Conservation (phyloP, 2,329 filamentous ascomycete species). For the Phoma sp. region DNA sequence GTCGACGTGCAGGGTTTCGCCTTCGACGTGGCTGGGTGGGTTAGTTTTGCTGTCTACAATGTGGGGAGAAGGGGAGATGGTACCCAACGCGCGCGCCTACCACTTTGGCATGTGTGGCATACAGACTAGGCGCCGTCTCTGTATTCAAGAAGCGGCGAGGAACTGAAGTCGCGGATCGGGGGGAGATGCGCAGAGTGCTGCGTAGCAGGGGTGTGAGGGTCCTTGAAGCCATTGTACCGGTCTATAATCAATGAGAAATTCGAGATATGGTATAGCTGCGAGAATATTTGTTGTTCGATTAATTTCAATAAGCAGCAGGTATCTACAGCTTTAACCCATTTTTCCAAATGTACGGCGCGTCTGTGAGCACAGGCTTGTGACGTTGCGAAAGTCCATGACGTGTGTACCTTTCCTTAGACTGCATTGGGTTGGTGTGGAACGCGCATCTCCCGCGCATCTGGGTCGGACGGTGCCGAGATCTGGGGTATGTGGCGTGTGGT, state of each 20-base stretch:
- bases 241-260: not conserved
- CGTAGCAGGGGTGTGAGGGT: constrained; percentile 23
- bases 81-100: constrained; percentile 49
- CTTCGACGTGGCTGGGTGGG: constrained; percentile 36
- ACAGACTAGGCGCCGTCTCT: constrained; percentile 49
- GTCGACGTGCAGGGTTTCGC: constrained; percentile 47
- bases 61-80: not conserved
- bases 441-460: constrained; percentile 10
- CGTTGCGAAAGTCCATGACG: constrained; percentile 15
- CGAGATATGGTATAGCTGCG: not conserved
- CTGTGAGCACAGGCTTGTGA: constrained; percentile 4
- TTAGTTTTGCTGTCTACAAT: not conserved
- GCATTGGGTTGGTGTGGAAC: constrained; percentile 8
- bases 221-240: constrained; percentile 22
- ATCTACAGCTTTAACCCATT: constrained; percentile 1
- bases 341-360: not conserved
- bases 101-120: constrained; percentile 49
- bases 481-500: not conserved
- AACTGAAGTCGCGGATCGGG: not conserved
- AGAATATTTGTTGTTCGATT: not conserved
- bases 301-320: not conserved
- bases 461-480: not conserved
- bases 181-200: constrained; percentile 15
- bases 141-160: constrained; percentile 47
- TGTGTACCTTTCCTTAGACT: constrained; percentile 10